phyloP scores from a whole-genome alignment of 2,329 filamentous ascomycete genomes.

The Rugonectria rugulosa region DNA sequence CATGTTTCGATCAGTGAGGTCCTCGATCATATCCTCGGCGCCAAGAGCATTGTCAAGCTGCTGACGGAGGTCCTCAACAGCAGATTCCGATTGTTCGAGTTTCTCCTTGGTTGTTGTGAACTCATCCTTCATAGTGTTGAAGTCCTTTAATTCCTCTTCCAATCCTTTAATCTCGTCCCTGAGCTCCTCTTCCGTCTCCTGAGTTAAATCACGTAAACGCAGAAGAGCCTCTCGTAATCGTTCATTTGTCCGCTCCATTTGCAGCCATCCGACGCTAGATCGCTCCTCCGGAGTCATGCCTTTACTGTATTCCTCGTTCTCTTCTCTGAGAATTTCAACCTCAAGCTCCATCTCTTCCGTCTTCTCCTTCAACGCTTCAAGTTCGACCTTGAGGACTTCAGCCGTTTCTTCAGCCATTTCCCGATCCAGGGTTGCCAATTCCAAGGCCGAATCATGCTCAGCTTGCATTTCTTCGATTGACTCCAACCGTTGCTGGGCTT shows the following conservation, averaged over 20 bases:
- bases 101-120: constrained; percentile 76
- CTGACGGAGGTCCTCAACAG: constrained; percentile 85
- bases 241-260: constrained; percentile 91
- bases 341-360: constrained; percentile 88
- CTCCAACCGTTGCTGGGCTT: constrained; percentile 74
- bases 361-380: constrained; percentile 78
- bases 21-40: constrained; percentile 93
- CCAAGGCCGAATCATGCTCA: constrained; percentile 84
- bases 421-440: constrained; percentile 86
- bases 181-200: constrained; percentile 83
- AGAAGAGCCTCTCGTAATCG: constrained; percentile 85
- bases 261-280: constrained; percentile 85
- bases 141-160: constrained; percentile 77
- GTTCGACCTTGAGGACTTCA: constrained; percentile 81
- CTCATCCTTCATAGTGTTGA: constrained; percentile 71
- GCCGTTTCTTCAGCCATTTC: constrained; percentile 97
- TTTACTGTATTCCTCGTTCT: constrained; percentile 83
- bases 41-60: constrained; percentile 89
- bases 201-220: constrained; percentile 83
- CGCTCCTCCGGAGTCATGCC: constrained; percentile 90
- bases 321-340: constrained; percentile 83
- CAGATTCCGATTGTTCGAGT: constrained; percentile 74
- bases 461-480: constrained; percentile 75
- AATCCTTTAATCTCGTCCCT: constrained; percentile 76
- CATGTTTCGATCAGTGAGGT: constrained; percentile 88